phyloP scores from a whole-genome alignment of 176 grass and related monocot genomes.

The Alopecurus myosuroides region DNA sequence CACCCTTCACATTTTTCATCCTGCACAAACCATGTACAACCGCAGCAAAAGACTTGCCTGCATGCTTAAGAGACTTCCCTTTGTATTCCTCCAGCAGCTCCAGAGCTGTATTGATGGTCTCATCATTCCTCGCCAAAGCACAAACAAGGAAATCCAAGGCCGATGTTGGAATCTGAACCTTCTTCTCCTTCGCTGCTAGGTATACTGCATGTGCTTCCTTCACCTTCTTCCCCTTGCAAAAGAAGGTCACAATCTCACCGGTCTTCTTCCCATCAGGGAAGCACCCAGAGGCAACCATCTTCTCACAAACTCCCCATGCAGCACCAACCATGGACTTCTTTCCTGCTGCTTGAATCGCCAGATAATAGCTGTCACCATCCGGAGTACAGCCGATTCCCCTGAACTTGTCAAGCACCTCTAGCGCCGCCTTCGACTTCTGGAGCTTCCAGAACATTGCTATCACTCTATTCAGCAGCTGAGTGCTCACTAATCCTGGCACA shows the following conservation, averaged over 20 bases:
- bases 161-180: slow-evolving; percentile 33
- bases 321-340: slow-evolving; percentile 56
- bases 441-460: slow-evolving; percentile 71
- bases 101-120: slow-evolving; percentile 49
- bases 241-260: slow-evolving; percentile 45
- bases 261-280: slow-evolving; percentile 66
- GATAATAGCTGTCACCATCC: slow-evolving; percentile 67
- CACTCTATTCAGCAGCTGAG: slow-evolving; percentile 51
- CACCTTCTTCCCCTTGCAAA: slow-evolving; percentile 65
- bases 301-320: slow-evolving; percentile 64
- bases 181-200: slow-evolving; percentile 63
- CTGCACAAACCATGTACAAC: slow-evolving; percentile 83
- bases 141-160: slow-evolving; percentile 50
- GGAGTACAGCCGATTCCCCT: slow-evolving; percentile 56
- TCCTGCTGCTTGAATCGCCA: slow-evolving; percentile 63
- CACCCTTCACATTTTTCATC: slow-evolving; percentile 51
- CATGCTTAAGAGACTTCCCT: slow-evolving; percentile 58
- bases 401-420: slow-evolving; percentile 79
- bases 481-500: slow-evolving; percentile 45
- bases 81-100: slow-evolving; percentile 70
- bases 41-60: slow-evolving; percentile 48
- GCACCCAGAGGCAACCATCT: slow-evolving; percentile 67
- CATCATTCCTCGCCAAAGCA: slow-evolving; percentile 57
- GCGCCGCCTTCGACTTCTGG: slow-evolving; percentile 53
- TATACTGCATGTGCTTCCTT: slow-evolving; percentile 68